A percentile compares a stretch with the other conserved stretches of the same genome.
Evolutionary conservation across 169 alveolate genomes (phyloP).

Genomic region (Plasmodium sp.): DNA sequence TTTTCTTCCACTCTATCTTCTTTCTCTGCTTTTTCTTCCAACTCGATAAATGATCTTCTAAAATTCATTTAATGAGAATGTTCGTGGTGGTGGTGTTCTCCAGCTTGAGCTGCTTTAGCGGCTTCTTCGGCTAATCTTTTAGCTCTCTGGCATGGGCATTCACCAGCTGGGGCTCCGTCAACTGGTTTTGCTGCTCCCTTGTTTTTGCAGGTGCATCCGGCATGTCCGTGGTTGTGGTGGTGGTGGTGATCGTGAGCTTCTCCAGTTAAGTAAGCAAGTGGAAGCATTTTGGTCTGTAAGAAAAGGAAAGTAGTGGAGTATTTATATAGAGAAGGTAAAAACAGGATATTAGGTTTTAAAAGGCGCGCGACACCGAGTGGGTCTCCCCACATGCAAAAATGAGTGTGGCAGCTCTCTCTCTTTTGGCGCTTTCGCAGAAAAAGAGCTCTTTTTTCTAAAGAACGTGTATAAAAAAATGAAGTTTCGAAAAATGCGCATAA

Average conservation of each 20-base stretch:
- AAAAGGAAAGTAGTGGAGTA: not conserved
- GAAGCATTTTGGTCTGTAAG: not conserved
- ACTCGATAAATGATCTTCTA: not conserved
- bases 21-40: not conserved
- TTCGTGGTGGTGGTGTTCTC: not conserved
- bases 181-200: not conserved
- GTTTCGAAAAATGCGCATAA: not conserved
- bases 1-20: not conserved
- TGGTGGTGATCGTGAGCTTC: not conserved
- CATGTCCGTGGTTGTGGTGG: not conserved
- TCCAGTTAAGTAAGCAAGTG: not conserved
- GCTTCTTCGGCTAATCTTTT: not conserved
- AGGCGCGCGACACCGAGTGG: not conserved
- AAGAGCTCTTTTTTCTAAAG: not conserved
- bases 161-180: not conserved
- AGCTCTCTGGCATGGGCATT: constrained; percentile 5
- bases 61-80: not conserved
- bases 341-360: not conserved
- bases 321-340: not conserved
- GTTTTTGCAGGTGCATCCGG: not conserved
- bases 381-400: not conserved
- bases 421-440: not conserved
- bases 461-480: not conserved
- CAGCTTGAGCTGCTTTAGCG: not conserved
- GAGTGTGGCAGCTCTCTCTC: not conserved